A percentile compares a stretch with the other conserved stretches of the same genome.
Conservation (phyloP, 495 filamentous ascomycete species). For the Lophiotrema nucula region DNA sequence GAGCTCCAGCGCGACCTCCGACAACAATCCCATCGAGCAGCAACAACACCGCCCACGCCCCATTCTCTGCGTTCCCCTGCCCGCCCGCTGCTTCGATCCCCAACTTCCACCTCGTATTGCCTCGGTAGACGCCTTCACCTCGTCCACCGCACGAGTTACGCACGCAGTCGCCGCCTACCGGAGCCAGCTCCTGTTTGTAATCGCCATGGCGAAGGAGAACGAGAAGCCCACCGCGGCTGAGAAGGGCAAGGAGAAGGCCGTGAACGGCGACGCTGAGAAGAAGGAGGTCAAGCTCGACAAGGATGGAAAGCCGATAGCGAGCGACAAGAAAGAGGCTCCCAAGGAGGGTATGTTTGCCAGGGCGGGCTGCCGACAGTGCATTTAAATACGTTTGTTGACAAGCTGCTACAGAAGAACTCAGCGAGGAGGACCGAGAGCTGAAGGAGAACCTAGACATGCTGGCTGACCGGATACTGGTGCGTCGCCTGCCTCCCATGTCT, state of each 20-base stretch:
- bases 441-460: constrained; percentile 99
- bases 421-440: constrained; percentile 95
- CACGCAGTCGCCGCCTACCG: constrained; percentile 29
- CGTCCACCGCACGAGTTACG: too few species aligned
- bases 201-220: constrained; percentile 85
- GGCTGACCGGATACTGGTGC: constrained; percentile 88
- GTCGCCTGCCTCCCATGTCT: constrained; percentile 20
- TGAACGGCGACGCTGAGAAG: constrained; percentile 61
- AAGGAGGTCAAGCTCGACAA: constrained; percentile 66
- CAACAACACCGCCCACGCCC: background rate
- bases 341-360: background rate
- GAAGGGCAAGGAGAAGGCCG: constrained; percentile 80
- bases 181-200: constrained; percentile 25
- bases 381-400: constrained; percentile 19
- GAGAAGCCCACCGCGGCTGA: constrained; percentile 78
- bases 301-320: constrained; percentile 63
- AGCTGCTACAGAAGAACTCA: constrained; percentile 75
- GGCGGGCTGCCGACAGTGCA: constrained; percentile 28
- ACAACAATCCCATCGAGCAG: background rate
- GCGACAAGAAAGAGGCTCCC: constrained; percentile 61
- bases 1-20: background rate
- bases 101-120: background rate
- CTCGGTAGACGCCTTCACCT: too few species aligned
- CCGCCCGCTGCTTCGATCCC: background rate
- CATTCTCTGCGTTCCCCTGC: too few species aligned